Conservation (phyloP, 2,329 filamentous ascomycete genomes). For the Pleoardoris graminearum region DNA sequence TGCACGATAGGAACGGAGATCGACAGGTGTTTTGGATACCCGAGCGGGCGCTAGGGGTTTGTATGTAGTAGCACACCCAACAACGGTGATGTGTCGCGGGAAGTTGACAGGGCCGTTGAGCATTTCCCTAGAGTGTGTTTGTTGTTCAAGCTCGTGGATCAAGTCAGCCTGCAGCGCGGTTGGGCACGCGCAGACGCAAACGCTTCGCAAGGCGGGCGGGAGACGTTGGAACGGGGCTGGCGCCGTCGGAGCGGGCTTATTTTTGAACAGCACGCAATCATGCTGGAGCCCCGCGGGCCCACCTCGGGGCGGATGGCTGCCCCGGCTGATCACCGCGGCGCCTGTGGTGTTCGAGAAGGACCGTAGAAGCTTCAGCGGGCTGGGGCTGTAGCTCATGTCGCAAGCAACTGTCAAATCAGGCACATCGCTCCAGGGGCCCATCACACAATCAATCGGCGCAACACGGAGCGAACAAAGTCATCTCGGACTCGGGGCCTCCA, state of each 20-base stretch:
- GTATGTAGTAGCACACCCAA: conserved; percentile 6
- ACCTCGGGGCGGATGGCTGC: conserved; percentile 1
- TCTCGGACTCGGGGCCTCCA: neutral
- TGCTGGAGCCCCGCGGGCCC: conserved; percentile 11
- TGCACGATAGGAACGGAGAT: conserved; percentile 5
- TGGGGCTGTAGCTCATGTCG: neutral
- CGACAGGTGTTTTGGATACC: conserved; percentile 19
- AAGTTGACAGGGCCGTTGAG: neutral
- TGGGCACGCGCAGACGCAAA: neutral
- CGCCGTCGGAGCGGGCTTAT: conserved; percentile 12
- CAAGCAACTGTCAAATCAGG: neutral
- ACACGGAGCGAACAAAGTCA: too few species aligned
- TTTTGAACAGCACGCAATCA: conserved; percentile 10
- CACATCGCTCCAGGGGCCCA: neutral
- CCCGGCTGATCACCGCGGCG: conserved; percentile 10
- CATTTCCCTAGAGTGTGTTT: neutral
- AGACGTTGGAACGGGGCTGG: conserved; percentile 24
- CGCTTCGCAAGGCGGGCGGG: neutral
- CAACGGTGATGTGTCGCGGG: conserved; percentile 1
- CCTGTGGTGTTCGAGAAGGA: conserved; percentile 12
- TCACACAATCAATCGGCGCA: neutral
- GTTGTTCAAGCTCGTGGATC: neutral
- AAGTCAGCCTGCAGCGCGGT: neutral
- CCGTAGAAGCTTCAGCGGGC: neutral
- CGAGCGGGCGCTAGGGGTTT: conserved; percentile 14